Conservation (phyloP, 2,329 filamentous ascomycete genomes). For the Beauveria scarabaeidicola region DNA sequence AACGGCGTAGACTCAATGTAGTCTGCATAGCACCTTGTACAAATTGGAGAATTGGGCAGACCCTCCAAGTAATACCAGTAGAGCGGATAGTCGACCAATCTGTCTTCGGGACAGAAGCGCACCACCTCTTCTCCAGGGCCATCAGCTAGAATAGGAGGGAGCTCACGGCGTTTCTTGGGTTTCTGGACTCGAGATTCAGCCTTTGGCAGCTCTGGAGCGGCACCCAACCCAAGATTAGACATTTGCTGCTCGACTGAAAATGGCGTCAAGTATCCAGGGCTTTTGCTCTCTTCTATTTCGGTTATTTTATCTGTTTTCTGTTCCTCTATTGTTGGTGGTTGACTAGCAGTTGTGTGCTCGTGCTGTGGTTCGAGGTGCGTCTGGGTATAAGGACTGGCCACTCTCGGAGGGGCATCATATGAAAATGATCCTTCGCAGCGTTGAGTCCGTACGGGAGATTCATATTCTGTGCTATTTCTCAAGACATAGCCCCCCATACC, state of each 20-base stretch:
- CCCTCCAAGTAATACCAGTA: slow-evolving; percentile 25
- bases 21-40: slow-evolving; percentile 33
- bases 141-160: slow-evolving; percentile 13
- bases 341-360: background rate
- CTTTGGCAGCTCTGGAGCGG: background rate
- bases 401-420: too few species aligned
- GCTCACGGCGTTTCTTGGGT: background rate
- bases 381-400: background rate
- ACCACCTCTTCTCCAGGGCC: slow-evolving; percentile 19
- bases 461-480: background rate
- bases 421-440: too few species aligned
- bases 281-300: background rate
- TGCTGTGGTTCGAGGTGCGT: too few species aligned
- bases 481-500: background rate
- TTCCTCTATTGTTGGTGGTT: background rate
- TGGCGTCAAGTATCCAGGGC: too few species aligned
- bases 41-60: slow-evolving; percentile 26
- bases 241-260: background rate
- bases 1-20: slow-evolving; percentile 26
- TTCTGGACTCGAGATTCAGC: background rate
- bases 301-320: background rate
- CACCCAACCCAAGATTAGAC: background rate
- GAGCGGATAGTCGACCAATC: slow-evolving; percentile 20
- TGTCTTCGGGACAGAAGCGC: slow-evolving; percentile 21
- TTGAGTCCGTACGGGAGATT: too few species aligned